A percentile compares a stretch with the other conserved stretches of the same genome.
Evolutionary conservation across 1,284 basidiomycete genomes (phyloP).

Genomic region (Leccinum pachyderme): DNA sequence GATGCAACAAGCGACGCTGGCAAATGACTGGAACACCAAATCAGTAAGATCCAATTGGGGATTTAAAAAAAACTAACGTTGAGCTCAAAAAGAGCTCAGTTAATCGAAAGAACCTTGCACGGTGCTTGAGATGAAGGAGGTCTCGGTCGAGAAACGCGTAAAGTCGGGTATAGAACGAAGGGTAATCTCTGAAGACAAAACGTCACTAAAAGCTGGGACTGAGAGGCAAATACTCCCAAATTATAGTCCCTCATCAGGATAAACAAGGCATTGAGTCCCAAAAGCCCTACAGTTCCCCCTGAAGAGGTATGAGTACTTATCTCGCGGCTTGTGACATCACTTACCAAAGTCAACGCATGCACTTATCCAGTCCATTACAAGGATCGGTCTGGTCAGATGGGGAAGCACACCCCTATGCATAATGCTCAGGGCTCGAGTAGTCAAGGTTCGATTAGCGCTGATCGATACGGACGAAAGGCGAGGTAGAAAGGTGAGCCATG

Average conservation of each 20-base stretch:
- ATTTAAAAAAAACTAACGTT: slow-evolving; percentile 53
- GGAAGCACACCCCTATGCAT: slow-evolving; percentile 87
- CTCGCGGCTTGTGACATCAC: slow-evolving; percentile 12
- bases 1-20: slow-evolving; percentile 89
- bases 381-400: slow-evolving; percentile 73
- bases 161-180: slow-evolving; percentile 92
- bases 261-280: slow-evolving; percentile 92
- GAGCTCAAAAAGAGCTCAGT: slow-evolving; percentile 89
- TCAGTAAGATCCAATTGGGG: slow-evolving; percentile 8
- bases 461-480: slow-evolving; percentile 45
- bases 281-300: slow-evolving; percentile 86
- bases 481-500: slow-evolving; percentile 75
- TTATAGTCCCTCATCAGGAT: slow-evolving; percentile 92
- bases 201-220: slow-evolving; percentile 1
- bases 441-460: slow-evolving; percentile 43
- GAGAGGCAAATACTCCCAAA: slow-evolving; percentile 55
- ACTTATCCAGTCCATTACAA: slow-evolving; percentile 95
- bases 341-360: slow-evolving; percentile 81
- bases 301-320: slow-evolving; percentile 3
- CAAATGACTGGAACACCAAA: slow-evolving; percentile 60
- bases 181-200: slow-evolving; percentile 73
- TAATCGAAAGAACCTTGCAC: slow-evolving; percentile 93
- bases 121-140: slow-evolving; percentile 88
- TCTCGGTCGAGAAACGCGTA: slow-evolving; percentile 87
- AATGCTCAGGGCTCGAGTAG: slow-evolving; percentile 68